Evolutionary conservation across 2,329 filamentous ascomycete species (phyloP).

Genomic region (Daldinia sp.): DNA sequence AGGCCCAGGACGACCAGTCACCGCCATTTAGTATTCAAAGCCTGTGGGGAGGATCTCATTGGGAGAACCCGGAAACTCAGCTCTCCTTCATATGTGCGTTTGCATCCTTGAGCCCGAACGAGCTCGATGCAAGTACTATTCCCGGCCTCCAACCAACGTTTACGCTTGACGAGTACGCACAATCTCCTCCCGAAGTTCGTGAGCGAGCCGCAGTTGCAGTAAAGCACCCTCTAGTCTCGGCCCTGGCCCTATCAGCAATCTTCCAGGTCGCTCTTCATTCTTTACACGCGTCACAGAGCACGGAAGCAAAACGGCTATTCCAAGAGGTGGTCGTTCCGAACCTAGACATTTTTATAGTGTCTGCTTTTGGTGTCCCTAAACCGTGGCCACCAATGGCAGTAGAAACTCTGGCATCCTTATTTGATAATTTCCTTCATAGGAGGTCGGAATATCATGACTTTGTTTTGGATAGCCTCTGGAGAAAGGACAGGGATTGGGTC

Average conservation of each 20-base stretch:
- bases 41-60: constrained; percentile 84
- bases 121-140: constrained; percentile 85
- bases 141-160: constrained; percentile 84
- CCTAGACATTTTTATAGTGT: constrained; percentile 80
- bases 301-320: constrained; percentile 71
- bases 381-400: constrained; percentile 79
- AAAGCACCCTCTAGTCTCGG: constrained; percentile 86
- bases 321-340: constrained; percentile 75
- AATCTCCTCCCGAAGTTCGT: constrained; percentile 58
- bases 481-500: constrained; percentile 88
- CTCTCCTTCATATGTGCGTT: constrained; percentile 94
- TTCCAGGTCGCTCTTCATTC: constrained; percentile 71
- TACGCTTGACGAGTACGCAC: constrained; percentile 64
- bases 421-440: constrained; percentile 84
- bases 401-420: constrained; percentile 78
- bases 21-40: constrained; percentile 79
- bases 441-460: constrained; percentile 82
- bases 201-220: constrained; percentile 69
- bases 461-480: constrained; percentile 90
- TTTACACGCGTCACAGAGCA: constrained; percentile 66
- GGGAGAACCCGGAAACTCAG: constrained; percentile 87
- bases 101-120: constrained; percentile 74
- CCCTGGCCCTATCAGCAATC: constrained; percentile 78
- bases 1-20: constrained; percentile 59
- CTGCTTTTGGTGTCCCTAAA: constrained; percentile 78